phyloP scores from a whole-genome alignment of 805 yeast genomes.

The Hanseniaspora nectarophila region DNA sequence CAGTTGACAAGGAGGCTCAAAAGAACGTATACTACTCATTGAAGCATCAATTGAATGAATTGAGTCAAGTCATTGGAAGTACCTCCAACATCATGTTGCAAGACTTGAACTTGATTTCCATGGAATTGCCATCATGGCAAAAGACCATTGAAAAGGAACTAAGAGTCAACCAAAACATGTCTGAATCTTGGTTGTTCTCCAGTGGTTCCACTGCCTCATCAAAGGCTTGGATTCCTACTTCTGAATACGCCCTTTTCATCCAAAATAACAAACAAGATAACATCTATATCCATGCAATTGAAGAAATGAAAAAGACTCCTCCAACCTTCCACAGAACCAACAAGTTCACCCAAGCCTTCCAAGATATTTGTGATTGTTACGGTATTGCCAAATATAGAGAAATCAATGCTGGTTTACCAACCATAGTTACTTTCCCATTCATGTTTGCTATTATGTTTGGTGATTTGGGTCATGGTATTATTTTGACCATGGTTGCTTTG shows the following conservation, averaged over 20 bases:
- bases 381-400: conserved; percentile 67
- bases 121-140: conserved; percentile 53
- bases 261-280: conserved; percentile 22
- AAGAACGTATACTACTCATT: conserved; percentile 30
- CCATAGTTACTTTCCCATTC: conserved; percentile 65
- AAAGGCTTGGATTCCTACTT: conserved; percentile 63
- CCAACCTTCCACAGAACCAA: conserved; percentile 62
- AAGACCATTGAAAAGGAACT: conserved; percentile 42
- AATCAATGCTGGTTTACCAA: conserved; percentile 63
- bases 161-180: conserved; percentile 46
- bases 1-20: conserved; percentile 32
- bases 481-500: conserved; percentile 45
- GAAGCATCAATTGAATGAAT: conserved; percentile 36
- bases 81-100: conserved; percentile 47
- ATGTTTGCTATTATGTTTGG: conserved; percentile 81
- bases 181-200: conserved; percentile 19
- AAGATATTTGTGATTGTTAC: conserved; percentile 62
- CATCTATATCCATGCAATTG: conserved; percentile 46
- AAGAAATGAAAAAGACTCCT: conserved; percentile 51
- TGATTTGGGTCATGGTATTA: conserved; percentile 67
- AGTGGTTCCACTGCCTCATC: conserved; percentile 51
- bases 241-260: conserved; percentile 36
- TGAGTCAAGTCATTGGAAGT: conserved; percentile 38
- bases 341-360: conserved; percentile 59
- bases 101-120: conserved; percentile 52